Evolutionary conservation across 2,329 filamentous ascomycete genomes (phyloP).

Genomic region (Hymenoscyphus fructigenus): DNA sequence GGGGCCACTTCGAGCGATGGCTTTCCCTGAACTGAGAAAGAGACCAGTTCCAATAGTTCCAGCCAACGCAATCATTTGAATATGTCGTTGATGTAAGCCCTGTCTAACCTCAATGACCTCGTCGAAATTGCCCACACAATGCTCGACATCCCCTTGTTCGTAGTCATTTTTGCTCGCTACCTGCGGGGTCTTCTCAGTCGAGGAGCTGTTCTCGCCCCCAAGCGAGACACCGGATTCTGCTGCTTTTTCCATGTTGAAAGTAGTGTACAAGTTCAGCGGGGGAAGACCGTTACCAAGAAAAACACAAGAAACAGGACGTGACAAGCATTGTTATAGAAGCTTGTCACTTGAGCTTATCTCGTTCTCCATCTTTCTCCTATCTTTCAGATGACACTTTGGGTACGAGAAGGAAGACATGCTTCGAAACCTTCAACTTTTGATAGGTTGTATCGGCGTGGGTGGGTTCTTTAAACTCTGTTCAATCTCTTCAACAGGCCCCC

Average conservation of each 20-base stretch:
- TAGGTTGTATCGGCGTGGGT: not conserved
- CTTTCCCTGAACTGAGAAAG: conserved; percentile 44
- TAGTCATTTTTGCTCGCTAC: not conserved
- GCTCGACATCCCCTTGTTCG: not conserved
- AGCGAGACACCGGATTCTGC: not conserved
- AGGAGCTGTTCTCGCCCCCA: not conserved
- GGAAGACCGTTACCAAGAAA: not conserved
- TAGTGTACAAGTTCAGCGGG: not conserved
- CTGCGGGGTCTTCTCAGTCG: not conserved
- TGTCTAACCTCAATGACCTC: conserved; percentile 28
- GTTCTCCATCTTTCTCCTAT: conserved; percentile 5
- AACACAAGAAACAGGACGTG: not conserved
- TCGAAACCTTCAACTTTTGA: not conserved
- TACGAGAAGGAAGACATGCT: not conserved
- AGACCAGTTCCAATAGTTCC: conserved; percentile 46
- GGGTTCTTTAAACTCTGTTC: too few species aligned
- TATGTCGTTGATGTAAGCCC: conserved; percentile 45
- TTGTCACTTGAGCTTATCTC: conserved; percentile 3
- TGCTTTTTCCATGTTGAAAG: not conserved
- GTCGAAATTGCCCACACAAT: not conserved
- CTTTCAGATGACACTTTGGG: not conserved
- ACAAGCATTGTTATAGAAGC: not conserved
- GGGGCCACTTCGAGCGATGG: conserved; percentile 51
- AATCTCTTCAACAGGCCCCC: too few species aligned
- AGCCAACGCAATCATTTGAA: conserved; percentile 45